Evolutionary conservation across 768 basidiomycete species (phyloP), one percentile per base, ranked within the genome.

Genomic region (Suillus hirtellus): DNA sequence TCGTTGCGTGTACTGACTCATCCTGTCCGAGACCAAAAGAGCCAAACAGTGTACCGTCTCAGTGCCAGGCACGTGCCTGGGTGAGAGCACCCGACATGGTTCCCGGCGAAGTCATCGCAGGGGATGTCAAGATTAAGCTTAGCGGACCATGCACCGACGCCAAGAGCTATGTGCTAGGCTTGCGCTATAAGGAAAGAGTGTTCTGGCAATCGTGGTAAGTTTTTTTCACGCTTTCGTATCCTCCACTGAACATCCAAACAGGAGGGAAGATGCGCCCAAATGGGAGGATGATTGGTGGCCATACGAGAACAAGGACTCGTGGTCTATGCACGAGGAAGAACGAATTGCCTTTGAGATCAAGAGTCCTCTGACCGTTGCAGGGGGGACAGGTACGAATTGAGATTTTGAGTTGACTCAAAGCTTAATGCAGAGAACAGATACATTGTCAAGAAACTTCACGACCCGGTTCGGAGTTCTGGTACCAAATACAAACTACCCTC

Each of bases 401-500:
- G 56, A 63, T 12, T 35, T 62, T 37, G 24, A 64, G 7, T 65
- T 64, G 55, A 60, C 62, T 24, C 21, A 17, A 15, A 24, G 54
- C 24, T 21, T 24, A 24, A 38, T 56, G 8, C 24, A 8, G 37
- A 56, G 21, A 38, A 24, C 21, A 56, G 54, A 15, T 38, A 15
- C 37, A 10, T 17, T 56, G 21, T 24, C 54, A 24, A 38, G 10
- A 17, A 38, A 17, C 8, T 38, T 38, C 54, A 56, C 54, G 21
- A 17, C 54, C 21, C 37, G 4, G 7, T 70, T 71, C 58, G 27
- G 47, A 15, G 24, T 72, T 21, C 61, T 70, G 3, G 64, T 72
- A 35, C 70, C 67, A 3, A 66, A 65, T 31, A 71, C 70, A 11
- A 72, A 70, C 54, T 66, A 70, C 31, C 71, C 70, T 24, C 68